Conservation (phyloP, 352 stramenopile species). For the Globisporangium carolinianum region DNA sequence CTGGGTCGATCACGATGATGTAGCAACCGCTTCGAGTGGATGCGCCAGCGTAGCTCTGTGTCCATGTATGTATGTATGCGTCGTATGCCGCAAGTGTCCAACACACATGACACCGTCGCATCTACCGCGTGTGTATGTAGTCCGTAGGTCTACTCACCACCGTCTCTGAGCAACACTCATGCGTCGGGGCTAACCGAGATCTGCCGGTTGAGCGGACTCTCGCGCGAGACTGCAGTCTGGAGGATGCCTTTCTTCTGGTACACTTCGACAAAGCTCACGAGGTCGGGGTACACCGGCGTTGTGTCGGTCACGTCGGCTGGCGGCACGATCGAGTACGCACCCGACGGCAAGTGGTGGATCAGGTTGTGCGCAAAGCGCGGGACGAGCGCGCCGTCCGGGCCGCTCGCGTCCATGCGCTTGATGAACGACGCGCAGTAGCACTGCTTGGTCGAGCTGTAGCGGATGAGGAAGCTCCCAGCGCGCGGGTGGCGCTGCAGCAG, state of each 20-base stretch:
- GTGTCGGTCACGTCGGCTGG: conserved; percentile 39
- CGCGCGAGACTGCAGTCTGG: conserved; percentile 34
- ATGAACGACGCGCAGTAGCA: conserved; percentile 75
- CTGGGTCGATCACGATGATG: neutral
- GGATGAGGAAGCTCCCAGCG: conserved; percentile 59
- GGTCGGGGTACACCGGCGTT: conserved; percentile 51
- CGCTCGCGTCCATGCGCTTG: conserved; percentile 27
- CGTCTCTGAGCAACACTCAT: neutral
- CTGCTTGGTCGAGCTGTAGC: conserved; percentile 55
- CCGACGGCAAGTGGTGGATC: conserved; percentile 59
- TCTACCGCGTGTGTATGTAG: neutral
- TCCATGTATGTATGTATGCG: neutral
- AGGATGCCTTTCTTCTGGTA: conserved; percentile 69
- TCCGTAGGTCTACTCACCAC: neutral
- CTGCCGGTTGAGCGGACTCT: conserved; percentile 44
- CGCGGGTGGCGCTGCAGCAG: conserved; percentile 25
- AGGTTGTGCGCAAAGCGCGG: conserved; percentile 62
- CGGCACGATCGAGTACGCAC: conserved; percentile 55
- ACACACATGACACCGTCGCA: too few species aligned
- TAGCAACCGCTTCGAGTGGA: neutral
- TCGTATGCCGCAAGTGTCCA: neutral
- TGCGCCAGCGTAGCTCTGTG: neutral
- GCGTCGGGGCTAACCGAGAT: conserved; percentile 30
- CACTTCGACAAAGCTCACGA: conserved; percentile 71
- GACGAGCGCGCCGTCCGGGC: conserved; percentile 1